Evolutionary conservation across 495 filamentous ascomycete genomes (phyloP), one percentile per base, ranked within the genome.

Genomic region (Rhypophila decipiens): DNA sequence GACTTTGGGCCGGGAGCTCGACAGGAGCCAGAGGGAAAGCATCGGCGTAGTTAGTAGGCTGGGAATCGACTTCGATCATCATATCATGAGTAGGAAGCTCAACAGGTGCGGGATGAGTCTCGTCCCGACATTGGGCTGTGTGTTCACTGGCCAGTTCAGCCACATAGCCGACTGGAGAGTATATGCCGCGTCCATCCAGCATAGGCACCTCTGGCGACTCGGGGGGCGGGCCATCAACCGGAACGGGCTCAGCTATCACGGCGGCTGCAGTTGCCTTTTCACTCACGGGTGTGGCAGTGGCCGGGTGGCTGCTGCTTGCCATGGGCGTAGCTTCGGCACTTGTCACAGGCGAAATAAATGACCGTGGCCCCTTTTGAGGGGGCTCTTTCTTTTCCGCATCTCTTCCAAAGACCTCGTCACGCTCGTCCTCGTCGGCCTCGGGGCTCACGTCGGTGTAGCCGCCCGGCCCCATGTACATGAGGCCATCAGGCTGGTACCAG

Each of bases 391-490:
- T 20, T 37, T 37, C 42, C 44, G 9, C 18, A 10, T 24, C 52
- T n/a, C n/a, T n/a, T n/a, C n/a, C n/a, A n/a, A n/a, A n/a, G n/a
- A n/a, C n/a, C n/a, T n/a, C 37, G 19, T 44, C 49, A 12, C 47
- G 46, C 41, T 65, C 57, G 17, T 60, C 62, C 21, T 70, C 65
- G 18, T 69, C 66, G 5, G 56, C 42, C 11, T 63, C 24, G 0
- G 68, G 63, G 24, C 63, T 68, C 11, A 66, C 46, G 29, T 68
- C 68, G 33, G 52, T 63, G 39, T 66, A 65, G 17, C 50, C 47
- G 0, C 66, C 69, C 0, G 66, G 65, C 0, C 70, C 69, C 39
- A 70, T 61, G 42, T 63, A 71, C 61, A 67, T 66, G 19, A 71
- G 65, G 23, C 53, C 58, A 23, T 72, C 70, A 5, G 66, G 68